Base-by-base conservation (phyloP, 306 rosid genomes). In the Aeschynomene evenia region DNA sequence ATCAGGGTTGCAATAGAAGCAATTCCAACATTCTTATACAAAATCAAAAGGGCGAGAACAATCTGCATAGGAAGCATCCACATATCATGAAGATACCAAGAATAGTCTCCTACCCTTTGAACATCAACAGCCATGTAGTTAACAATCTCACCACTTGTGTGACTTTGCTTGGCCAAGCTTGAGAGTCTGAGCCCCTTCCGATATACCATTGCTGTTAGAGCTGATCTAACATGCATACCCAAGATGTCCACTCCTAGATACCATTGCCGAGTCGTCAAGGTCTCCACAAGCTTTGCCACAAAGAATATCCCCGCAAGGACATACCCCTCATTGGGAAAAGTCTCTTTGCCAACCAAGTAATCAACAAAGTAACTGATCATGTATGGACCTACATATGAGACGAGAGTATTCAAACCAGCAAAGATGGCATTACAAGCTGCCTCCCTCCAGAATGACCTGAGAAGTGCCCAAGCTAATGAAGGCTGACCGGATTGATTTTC, bases 11-110 rank as follows among this genome's bases (percentile, higher is more conserved):
- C 97, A 55, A 95, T 50, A 46, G 93, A 86, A 71, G 99, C 97
- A 77, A 91, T 91, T 39, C 99, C 99, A 33, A 95, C 96, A 59
- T 87, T 95, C 95, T 95, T 95, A 82, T 95, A 95, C 78, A 95
- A 80, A 82, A 95, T 95, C 18, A 89, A 92, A 18, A 95, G 95
- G 71, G 99, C 99, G 22, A 95, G 89, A 73, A 89, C 80, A 73
- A 95, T 95, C 77, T 95, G 99, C 80, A 95, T 43, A 34, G 97
- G 99, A 74, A 95, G 97, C 96, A 95, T 91, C 99, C 99, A 95
- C 80, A 89, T 81, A 78, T 95, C 99, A 75, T 95, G 97, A 64
- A 95, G 91, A 76, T 91, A 95, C 99, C 99, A 95, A 18, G 99
- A 84, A 69, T 86, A 95, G 83, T 95, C 99, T 72, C 99, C 97